A percentile compares a stretch with the other conserved stretches of the same genome.
These are phyloP conservation scores for Xylaria sp. DNA, from an alignment of 2,329 filamentous ascomycete species.

Conservation along the genomic window DNA sequence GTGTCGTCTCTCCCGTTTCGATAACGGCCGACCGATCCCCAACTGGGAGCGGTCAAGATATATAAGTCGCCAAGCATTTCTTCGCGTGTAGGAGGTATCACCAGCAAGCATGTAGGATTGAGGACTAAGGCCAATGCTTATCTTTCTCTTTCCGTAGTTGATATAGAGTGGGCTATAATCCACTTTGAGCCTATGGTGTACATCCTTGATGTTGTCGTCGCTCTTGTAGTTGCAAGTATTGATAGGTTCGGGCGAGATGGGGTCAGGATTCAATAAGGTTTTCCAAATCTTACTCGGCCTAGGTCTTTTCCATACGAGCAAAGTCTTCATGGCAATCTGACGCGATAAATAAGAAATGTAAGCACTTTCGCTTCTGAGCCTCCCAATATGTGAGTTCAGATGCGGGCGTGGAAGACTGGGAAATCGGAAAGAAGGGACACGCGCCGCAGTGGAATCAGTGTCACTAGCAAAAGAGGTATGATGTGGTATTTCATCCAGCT, in stretches of 20 bases:
- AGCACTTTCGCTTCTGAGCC: neutral
- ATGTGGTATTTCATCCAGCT: neutral
- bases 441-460: neutral
- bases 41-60: conserved; percentile 15
- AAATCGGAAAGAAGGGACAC: conserved; percentile 3
- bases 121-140: neutral
- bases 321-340: neutral
- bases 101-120: neutral
- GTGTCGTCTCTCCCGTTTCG: neutral
- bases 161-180: neutral
- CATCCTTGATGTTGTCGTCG: neutral
- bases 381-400: neutral
- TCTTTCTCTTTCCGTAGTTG: neutral
- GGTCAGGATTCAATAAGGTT: neutral
- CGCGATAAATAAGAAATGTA: too few species aligned
- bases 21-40: too few species aligned
- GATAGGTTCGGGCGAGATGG: neutral
- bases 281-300: neutral
- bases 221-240: neutral
- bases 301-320: neutral
- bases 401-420: neutral
- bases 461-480: neutral
- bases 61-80: conserved; percentile 1
- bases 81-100: neutral
- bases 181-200: neutral